A percentile compares a stretch with the other conserved stretches of the same genome.
Evolutionary conservation across 2,329 filamentous ascomycete species (phyloP).

Genomic region (Calycina herbarum): DNA sequence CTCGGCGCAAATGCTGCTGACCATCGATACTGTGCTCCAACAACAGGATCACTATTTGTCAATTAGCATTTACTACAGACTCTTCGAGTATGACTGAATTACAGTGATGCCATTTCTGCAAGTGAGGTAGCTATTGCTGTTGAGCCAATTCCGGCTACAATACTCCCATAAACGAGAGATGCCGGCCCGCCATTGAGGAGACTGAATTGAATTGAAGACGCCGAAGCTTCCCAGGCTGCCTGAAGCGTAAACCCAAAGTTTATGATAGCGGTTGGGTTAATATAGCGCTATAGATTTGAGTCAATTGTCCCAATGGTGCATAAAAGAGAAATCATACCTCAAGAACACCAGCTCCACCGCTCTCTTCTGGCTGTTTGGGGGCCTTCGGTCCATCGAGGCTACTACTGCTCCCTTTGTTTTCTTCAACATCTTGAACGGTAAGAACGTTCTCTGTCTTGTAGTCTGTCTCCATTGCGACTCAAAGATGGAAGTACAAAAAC

Average conservation of each 20-base stretch:
- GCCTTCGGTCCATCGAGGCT: conserved; percentile 3
- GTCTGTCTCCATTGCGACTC: conserved; percentile 9
- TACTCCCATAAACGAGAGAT: too few relatives aligned
- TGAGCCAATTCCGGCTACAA: too few relatives aligned
- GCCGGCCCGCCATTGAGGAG: conserved; percentile 14
- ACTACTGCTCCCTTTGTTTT: conserved; percentile 7
- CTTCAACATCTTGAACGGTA: conserved; percentile 9
- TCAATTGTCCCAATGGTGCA: neutral
- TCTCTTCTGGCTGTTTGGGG: neutral
- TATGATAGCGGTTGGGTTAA: conserved; percentile 19
- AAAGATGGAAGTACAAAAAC: neutral
- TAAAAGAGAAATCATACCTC: conserved; percentile 5
- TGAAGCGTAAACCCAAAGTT: conserved; percentile 22
- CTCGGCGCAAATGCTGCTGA: conserved; percentile 19
- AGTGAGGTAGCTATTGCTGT: too few relatives aligned
- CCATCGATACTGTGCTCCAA: conserved; percentile 14
- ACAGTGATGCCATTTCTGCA: too few relatives aligned
- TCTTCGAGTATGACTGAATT: too few relatives aligned
- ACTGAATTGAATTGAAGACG: conserved; percentile 17
- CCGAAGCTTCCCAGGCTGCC: conserved; percentile 19
- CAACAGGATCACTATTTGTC: too few relatives aligned
- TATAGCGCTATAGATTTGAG: conserved; percentile 16
- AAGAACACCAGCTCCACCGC: conserved; percentile 5
- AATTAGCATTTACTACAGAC: too few relatives aligned
- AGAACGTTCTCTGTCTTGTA: conserved; percentile 7